Evolutionary conservation across 2,329 filamentous ascomycete genomes (phyloP), one percentile per base, ranked within the genome.

Genomic region (Penicillium janthinellum): DNA sequence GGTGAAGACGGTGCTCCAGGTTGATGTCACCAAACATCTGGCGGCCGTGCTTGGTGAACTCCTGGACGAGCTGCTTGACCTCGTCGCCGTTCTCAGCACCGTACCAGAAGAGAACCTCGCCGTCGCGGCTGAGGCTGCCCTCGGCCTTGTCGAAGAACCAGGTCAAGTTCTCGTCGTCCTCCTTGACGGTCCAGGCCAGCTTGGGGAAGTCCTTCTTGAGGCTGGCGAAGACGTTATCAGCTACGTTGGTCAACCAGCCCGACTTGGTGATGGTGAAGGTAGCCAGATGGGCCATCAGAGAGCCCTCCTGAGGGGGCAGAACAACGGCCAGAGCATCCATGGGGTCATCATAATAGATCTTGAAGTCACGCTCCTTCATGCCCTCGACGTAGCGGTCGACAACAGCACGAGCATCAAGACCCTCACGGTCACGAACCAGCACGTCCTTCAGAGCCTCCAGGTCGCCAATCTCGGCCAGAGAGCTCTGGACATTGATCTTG

Each of bases 111-210:
- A 98, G 88, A 41, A 97, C 91, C 72, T 93, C 91, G 59, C 92
- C 92, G 67, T 91, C 88, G 57, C 88, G 87, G 63, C 90, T 91
- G 70, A 97, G 85, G 77, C 91, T 96, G 58, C 95, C 94, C 68
- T 97, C 92, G 10, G 94, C 90, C 83, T 96, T 96, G 78, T 96
- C 93, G 68, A 96, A 96, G 83, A 98, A 97, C 95, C 94, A 98
- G 11, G 92, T 93, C 70, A 98, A 82, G 76, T 98, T 97, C 84
- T 98, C 94, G 70, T 98, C 93, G 67, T 96, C 90, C 72, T 93
- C 90, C 80, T 91, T 94, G 61, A 97, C 94, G n/a, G 92, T 96
- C 94, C 93, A 99, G 64, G 92, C 90, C 65, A 98, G 84, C 79
- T 90, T 92, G 57, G 92, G 88, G 76, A 93, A 90, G 73, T 97